These are phyloP conservation scores for Camelina hispida DNA, from an alignment of 345 rosid genomes.

Conservation along the genomic window DNA sequence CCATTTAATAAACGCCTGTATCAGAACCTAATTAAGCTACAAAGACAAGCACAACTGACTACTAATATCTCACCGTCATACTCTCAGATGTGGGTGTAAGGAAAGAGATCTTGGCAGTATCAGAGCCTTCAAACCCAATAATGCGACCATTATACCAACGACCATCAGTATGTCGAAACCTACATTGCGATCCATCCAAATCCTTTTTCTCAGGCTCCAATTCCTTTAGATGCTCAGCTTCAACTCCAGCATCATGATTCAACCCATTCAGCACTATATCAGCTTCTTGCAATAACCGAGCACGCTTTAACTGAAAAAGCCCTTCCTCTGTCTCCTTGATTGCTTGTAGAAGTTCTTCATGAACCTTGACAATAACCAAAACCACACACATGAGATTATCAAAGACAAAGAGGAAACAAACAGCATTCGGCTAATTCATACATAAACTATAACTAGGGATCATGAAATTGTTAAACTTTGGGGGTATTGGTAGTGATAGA, in stretches of 20 bases:
- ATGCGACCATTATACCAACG: constrained; percentile 93
- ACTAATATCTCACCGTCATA: constrained; percentile 67
- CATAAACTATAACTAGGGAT: neutral
- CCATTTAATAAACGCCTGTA: neutral
- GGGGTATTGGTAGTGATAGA: neutral
- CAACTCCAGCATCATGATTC: constrained; percentile 44
- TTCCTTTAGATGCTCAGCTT: constrained; percentile 57
- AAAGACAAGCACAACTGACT: neutral
- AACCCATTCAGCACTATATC: constrained; percentile 51
- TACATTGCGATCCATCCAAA: constrained; percentile 74
- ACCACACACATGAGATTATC: constrained; percentile 34
- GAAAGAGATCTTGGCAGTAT: constrained; percentile 74
- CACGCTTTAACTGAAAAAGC: constrained; percentile 73
- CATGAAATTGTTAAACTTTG: neutral
- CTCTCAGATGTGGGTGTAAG: constrained; percentile 85
- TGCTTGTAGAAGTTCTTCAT: constrained; percentile 69
- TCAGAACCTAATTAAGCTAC: constrained; percentile 20
- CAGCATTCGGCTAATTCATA: neutral
- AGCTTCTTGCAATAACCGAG: constrained; percentile 72
- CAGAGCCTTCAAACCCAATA: constrained; percentile 59
- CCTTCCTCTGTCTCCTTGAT: constrained; percentile 84
- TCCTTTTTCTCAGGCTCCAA: constrained; percentile 55
- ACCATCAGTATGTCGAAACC: constrained; percentile 74
- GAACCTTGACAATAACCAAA: constrained; percentile 50
- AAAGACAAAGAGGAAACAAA: neutral